A percentile compares a stretch with the other conserved stretches of the same genome.
phyloP scores from a whole-genome alignment of 345 rosid species.

The Brassica cretica region DNA sequence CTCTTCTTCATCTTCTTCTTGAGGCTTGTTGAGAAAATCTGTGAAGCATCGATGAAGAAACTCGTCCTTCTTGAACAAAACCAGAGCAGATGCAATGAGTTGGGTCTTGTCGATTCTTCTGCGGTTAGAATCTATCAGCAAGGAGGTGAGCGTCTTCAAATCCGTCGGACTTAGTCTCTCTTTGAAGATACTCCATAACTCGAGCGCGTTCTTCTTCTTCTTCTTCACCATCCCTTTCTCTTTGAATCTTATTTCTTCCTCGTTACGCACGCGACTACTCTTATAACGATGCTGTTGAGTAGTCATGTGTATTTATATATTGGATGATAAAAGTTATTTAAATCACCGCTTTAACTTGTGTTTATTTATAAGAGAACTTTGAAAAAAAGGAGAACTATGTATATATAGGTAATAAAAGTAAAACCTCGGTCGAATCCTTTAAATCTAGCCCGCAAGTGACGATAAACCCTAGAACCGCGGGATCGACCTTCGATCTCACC shows the following conservation, averaged over 20 bases:
- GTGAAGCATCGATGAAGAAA: conserved; percentile 2
- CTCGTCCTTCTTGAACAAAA: not conserved
- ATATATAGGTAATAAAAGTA: no score
- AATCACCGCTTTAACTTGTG: not conserved
- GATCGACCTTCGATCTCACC: conserved; percentile 19
- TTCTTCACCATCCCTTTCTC: not conserved
- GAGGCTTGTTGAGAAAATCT: not conserved
- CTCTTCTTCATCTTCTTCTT: not conserved
- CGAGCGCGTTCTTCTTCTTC: not conserved
- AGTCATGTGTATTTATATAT: not conserved
- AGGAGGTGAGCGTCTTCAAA: not conserved
- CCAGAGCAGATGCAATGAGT: not conserved
- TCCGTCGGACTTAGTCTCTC: not conserved
- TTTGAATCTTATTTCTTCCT: not conserved
- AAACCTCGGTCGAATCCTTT: no score
- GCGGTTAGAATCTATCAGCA: not conserved
- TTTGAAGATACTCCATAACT: not conserved
- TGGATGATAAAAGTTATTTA: not conserved
- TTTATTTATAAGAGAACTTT: no score
- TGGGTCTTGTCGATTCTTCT: not conserved
- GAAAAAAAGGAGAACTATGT: no score
- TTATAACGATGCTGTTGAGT: not conserved
- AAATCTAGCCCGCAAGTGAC: no score
- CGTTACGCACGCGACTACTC: not conserved
- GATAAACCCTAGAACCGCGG: conserved; percentile 20